These are phyloP conservation scores for Chaetomium fimeti DNA, from an alignment of 495 filamentous ascomycete species.

Conservation along the genomic window DNA sequence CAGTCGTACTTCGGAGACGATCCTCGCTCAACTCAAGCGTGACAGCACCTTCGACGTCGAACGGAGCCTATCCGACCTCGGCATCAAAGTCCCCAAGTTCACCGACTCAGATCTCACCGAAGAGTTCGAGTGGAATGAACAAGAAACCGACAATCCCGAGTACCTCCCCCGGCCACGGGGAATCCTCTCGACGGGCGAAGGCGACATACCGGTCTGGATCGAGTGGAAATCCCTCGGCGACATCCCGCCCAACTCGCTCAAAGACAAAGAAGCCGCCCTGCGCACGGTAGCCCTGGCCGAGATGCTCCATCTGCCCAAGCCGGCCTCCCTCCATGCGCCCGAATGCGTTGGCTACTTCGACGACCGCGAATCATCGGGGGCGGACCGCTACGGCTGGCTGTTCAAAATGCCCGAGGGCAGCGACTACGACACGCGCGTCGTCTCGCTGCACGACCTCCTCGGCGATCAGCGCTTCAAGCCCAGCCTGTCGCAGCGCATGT, in stretches of 20 bases:
- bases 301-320: conserved; percentile 36
- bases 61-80: conserved; percentile 8
- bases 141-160: conserved; percentile 13
- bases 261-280: conserved; percentile 26
- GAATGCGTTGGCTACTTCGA: conserved; percentile 36
- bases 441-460: conserved; percentile 29
- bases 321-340: conserved; percentile 27
- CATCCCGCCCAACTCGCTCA: conserved; percentile 7
- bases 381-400: conserved; percentile 32
- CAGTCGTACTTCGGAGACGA: conserved; percentile 28
- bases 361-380: conserved; percentile 24
- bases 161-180: conserved; percentile 27
- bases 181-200: conserved; percentile 19
- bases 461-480: conserved; percentile 16
- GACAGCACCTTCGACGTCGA: conserved; percentile 1
- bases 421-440: conserved; percentile 25
- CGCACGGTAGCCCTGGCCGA: conserved; percentile 35
- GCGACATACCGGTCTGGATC: conserved; percentile 33
- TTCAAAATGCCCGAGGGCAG: conserved; percentile 29
- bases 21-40: conserved; percentile 26
- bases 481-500: conserved; percentile 26
- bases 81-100: conserved; percentile 25
- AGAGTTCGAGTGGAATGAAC: conserved; percentile 24
- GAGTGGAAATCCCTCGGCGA: conserved; percentile 35
- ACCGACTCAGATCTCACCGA: conserved; percentile 12